phyloP scores from a whole-genome alignment of 768 basidiomycete genomes.

The Filobasidium floriforme region DNA sequence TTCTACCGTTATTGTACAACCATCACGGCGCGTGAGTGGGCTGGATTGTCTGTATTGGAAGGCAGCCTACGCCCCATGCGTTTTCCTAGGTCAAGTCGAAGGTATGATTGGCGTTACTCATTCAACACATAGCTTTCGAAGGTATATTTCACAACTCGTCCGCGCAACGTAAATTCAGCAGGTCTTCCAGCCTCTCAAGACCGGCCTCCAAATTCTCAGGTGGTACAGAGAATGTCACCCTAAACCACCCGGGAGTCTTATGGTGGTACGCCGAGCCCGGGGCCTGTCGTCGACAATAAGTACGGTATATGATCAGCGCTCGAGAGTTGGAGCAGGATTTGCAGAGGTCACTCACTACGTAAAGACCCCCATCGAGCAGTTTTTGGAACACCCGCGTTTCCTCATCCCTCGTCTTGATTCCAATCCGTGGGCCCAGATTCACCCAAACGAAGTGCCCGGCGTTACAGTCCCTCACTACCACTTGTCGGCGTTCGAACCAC shows the following conservation, averaged over 20 bases:
- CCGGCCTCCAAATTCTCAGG: not conserved
- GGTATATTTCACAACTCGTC: too few relatives aligned
- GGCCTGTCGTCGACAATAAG: not conserved
- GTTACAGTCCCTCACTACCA: constrained; percentile 34
- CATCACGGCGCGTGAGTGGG: too few relatives aligned
- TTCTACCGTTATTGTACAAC: too few relatives aligned
- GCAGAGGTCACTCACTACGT: constrained; percentile 32
- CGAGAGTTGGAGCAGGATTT: not conserved
- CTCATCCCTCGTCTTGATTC: constrained; percentile 28
- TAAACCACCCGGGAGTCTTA: constrained; percentile 13
- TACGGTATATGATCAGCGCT: not conserved
- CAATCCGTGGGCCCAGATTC: constrained; percentile 32
- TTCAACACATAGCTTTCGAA: too few relatives aligned
- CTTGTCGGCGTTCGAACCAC: constrained; percentile 37
- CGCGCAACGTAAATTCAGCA: not conserved
- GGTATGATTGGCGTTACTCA: too few relatives aligned
- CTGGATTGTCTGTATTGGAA: too few relatives aligned
- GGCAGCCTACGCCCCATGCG: too few relatives aligned
- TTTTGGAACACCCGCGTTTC: constrained; percentile 41
- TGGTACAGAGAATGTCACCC: constrained; percentile 11
- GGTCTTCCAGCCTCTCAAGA: not conserved
- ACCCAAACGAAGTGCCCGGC: constrained; percentile 44
- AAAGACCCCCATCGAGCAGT: constrained; percentile 39
- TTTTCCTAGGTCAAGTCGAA: too few relatives aligned
- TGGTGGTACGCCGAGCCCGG: constrained; percentile 18